Base-by-base conservation (phyloP, 2,329 filamentous ascomycete species). In the Cladosporium halotolerans region DNA sequence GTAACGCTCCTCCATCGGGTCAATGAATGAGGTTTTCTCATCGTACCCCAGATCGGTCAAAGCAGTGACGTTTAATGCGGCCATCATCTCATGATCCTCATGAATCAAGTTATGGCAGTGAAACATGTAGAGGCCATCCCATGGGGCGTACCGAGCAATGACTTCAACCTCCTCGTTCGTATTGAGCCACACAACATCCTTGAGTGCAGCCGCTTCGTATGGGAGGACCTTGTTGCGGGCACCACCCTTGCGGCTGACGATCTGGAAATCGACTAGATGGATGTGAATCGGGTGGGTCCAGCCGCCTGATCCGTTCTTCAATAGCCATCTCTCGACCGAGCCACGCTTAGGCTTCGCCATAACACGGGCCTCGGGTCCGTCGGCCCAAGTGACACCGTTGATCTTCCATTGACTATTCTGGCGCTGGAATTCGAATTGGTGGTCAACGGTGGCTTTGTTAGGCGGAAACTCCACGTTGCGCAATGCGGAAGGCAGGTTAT, bases 121-220 rank as follows among this genome's bases (percentile, higher is more conserved):
- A 57, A 75, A 66, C 63, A 66, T 66, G 56, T 76, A 77, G 6
- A 76, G 67, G 8, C 80, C 80, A 50, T 77, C 73, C 73, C 74
- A 79, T 0, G 78, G 78, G 2, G 73, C 72, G 59, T 77, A 80
- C 58, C 74, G 69, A 2, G 77, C 78, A 42, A 78, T 70, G 0
- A 80, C 76, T 4, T 71, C 68, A 11, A 79, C 75, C 1, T 68
- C 73, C 66, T 83, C 79, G 18, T 73, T 73, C 0, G 65, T 66
- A 9, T 73, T 76, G 1, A 83, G 69, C 72, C 78, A 78, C 2
- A 82, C 78, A 2, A 81, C 76, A 59, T 83, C 80, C 64, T 83
- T 82, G 13, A 81, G 71, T 0, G 76, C 79, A 0, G 71, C 74
- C 2, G 69, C 66, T 65, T 83, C 80, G 58, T 83, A 83, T 0